Evolutionary conservation across 2,329 filamentous ascomycete genomes (phyloP), one percentile per base, ranked within the genome.

Genomic region (Cordyceps javanica): DNA sequence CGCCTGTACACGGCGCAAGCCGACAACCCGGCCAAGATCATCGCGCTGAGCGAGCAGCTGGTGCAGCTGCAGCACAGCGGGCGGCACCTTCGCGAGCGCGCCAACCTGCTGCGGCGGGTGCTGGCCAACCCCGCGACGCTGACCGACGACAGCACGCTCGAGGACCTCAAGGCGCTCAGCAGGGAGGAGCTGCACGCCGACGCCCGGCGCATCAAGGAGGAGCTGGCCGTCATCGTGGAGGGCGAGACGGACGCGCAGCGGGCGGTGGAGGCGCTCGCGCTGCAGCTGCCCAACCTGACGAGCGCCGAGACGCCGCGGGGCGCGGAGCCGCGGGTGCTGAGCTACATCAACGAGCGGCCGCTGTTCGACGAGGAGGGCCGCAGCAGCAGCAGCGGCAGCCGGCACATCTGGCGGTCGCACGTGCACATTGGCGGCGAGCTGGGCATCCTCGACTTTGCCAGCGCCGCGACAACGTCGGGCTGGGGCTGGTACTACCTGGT

Each of bases 401-500:
- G 77, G 62, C 73, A 75, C 58, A 73, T 81, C 7, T 86, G 81
- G 81, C 80, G 84, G 42, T 93, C 89, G 0, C 92, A 97, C 70
- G 88, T 94, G 8, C 82, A 93, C 63, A 93, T 99, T 64, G 94
- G 94, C 32, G 79, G 85, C 5, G 84, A 91, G 67, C 82, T 99
- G n/a, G 86, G 87, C 34, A 80, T 99, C n/a, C 78, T 99, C 53
- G 93, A 99, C 74, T 97, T 99, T 68, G 79, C 88, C 5, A 86
- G 82, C 59, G 91, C 91, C 5, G 87, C 87, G 2, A 85, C 82
- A n/a, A 87, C 90, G 1, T 90, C 88, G 3, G 94, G 94, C 38
- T 99, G 93, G 93, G 94, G 94, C 1, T 99, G 91, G 90, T 99
- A 99, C 75, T 97, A 91, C 73, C 83, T 99, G 11, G 78, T 90